A percentile compares a stretch with the other conserved stretches of the same genome.
Evolutionary conservation across 139 green algal genomes (phyloP).

Genomic region (Prasinococcaceae sp.): DNA sequence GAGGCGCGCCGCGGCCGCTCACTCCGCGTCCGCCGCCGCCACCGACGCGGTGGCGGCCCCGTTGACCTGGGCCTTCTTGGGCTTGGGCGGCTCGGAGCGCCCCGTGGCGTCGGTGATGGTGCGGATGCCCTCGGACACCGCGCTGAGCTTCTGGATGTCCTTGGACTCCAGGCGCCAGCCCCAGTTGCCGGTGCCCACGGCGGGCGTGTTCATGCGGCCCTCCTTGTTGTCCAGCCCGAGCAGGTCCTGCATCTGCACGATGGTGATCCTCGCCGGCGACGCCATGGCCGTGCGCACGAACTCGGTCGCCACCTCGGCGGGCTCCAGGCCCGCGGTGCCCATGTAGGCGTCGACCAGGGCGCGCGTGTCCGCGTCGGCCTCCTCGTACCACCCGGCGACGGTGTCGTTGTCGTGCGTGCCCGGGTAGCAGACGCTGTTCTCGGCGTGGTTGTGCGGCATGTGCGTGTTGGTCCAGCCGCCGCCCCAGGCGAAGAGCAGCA

Average conservation of each 20-base stretch:
- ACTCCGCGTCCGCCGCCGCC: too few relatives aligned
- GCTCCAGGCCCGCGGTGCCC: constrained; percentile 49
- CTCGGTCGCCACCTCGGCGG: constrained; percentile 53
- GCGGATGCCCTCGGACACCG: too few relatives aligned
- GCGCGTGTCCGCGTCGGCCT: constrained; percentile 42
- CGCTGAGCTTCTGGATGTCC: too few relatives aligned
- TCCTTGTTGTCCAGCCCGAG: constrained; percentile 77
- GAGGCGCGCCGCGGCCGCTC: too few relatives aligned
- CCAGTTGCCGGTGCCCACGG: constrained; percentile 44
- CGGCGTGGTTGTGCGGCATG: constrained; percentile 89
- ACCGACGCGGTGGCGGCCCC: too few relatives aligned
- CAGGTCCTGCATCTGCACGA: constrained; percentile 61
- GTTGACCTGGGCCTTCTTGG: too few relatives aligned
- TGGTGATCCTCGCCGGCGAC: constrained; percentile 3
- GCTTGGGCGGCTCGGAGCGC: too few relatives aligned
- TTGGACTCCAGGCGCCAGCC: constrained; percentile 10
- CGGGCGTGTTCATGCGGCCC: constrained; percentile 85
- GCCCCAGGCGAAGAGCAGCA: constrained; percentile 95
- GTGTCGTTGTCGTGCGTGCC: constrained; percentile 98
- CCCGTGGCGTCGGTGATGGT: too few relatives aligned
- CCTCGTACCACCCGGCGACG: constrained; percentile 56
- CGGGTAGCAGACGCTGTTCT: constrained; percentile 82
- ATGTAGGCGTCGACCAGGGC: constrained; percentile 63
- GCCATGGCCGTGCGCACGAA: constrained; percentile 51
- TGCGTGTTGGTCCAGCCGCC: constrained; percentile 71